Base-by-base conservation (phyloP, 768 basidiomycete genomes). In the Hypholoma sublateritium region DNA sequence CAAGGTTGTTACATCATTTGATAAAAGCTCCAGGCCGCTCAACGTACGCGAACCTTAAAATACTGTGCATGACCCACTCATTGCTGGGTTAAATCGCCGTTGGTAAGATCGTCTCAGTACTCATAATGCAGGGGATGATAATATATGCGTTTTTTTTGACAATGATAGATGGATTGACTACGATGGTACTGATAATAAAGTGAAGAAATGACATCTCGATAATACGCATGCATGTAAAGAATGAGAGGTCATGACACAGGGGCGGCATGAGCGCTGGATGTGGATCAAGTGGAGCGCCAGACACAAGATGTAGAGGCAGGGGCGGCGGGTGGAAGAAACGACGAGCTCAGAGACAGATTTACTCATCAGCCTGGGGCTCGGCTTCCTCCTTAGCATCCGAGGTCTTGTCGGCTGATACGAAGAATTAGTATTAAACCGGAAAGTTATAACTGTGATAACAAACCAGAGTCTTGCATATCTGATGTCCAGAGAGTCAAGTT, bases 401-500 rank as follows among this genome's bases (percentile, higher is more conserved):
- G 46, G 82, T 78, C 74, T 91, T 91, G 69, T 91, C 90, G 75
- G 80, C 77, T 80, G 59, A 4, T 55, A 47, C 22, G 47, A 45
- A 59, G 61, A 14, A 56, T 58, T 55, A 48, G 32, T 41, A 16
- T 39, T 12, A 11, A 17, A 25, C 25, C 13, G 51, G 25, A 2
- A 46, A 16, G 13, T 7, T 16, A 3, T 17, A 37, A 14, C 4
- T 0, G 4, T 43, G 13, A 35, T 3, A 14, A 83, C 87, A 54
- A 57, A 90, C 89, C 90, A 71, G 87, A 82, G 59, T 95, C 94
- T 74, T 95, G 92, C 91, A 97, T 95, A 73, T 97, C 95, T 45
- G 93, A 95, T 58, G 95, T 97, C 95, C 95, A 98, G 67, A 98
- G 85, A 48, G 95, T 97, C 43, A 98, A 79, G 85, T 98, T 98